Evolutionary conservation across 306 rosid species (phyloP).

Genomic region (Canavalia ensiformis): DNA sequence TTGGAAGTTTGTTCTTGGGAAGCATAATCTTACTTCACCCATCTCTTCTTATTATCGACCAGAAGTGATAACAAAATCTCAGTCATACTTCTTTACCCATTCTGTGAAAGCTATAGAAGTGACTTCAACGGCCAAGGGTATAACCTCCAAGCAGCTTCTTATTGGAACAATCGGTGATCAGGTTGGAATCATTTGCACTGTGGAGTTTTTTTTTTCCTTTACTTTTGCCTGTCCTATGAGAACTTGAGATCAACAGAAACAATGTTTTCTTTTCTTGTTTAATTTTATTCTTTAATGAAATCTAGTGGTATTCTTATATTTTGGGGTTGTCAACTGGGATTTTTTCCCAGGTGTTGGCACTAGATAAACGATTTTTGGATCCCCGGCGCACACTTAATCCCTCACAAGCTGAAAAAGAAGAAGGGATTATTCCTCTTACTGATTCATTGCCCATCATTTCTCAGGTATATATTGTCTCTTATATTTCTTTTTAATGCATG

Average conservation of each 20-base stretch:
- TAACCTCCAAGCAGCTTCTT: conserved; percentile 96
- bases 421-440: conserved; percentile 95
- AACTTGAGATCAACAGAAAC: conserved; percentile 29
- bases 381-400: conserved; percentile 91
- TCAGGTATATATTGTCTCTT: conserved; percentile 64
- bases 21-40: conserved; percentile 96
- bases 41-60: conserved; percentile 89
- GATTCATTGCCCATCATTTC: conserved; percentile 93
- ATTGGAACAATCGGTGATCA: conserved; percentile 93
- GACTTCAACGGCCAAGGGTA: conserved; percentile 94
- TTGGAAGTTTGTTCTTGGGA: conserved; percentile 93
- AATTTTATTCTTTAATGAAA: conserved; percentile 24
- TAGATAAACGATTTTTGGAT: conserved; percentile 92
- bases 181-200: conserved; percentile 60
- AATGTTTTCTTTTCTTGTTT: conserved; percentile 32
- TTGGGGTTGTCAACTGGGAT: conserved; percentile 13
- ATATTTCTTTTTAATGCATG: not conserved
- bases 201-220: not conserved
- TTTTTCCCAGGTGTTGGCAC: conserved; percentile 81
- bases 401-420: conserved; percentile 89
- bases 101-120: conserved; percentile 91
- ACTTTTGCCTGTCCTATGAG: conserved; percentile 6
- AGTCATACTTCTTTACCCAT: conserved; percentile 88
- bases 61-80: conserved; percentile 80
- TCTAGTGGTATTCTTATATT: conserved; percentile 30